Evolutionary conservation across 768 basidiomycete species (phyloP).

Genomic region (Tulasnella sp.): DNA sequence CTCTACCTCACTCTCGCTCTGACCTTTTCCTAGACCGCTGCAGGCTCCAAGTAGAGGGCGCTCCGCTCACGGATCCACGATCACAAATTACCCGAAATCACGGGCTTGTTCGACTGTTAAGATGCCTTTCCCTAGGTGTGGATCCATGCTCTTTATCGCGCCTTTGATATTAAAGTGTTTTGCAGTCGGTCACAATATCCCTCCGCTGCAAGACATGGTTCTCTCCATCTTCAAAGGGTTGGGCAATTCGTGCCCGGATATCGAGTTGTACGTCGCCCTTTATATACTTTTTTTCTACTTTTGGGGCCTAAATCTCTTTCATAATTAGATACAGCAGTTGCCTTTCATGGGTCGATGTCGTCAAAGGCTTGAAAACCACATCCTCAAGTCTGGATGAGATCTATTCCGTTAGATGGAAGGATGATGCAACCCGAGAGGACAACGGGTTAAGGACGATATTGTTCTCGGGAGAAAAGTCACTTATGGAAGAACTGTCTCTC

Average conservation of each 20-base stretch:
- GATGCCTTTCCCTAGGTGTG: neutral
- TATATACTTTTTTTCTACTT: neutral
- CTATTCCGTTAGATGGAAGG: neutral
- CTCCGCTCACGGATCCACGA: too few species aligned
- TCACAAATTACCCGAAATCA: neutral
- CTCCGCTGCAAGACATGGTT: neutral
- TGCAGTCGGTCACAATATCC: slow-evolving; percentile 2
- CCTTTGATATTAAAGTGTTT: neutral
- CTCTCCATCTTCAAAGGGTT: neutral
- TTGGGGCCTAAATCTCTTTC: neutral
- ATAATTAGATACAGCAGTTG: neutral
- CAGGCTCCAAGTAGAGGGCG: neutral
- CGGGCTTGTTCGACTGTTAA: neutral
- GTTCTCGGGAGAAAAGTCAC: neutral
- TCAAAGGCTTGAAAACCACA: neutral
- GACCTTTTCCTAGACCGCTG: neutral
- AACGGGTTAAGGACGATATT: neutral
- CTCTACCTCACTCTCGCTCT: too few species aligned
- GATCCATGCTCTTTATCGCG: neutral
- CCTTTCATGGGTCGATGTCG: neutral
- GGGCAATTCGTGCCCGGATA: neutral
- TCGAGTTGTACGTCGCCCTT: neutral
- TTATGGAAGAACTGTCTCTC: neutral
- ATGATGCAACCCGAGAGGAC: neutral
- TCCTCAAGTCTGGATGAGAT: neutral